These are phyloP conservation scores for Microdochium bolleyi DNA, from an alignment of 2,329 filamentous ascomycete genomes.

Conservation along the genomic window DNA sequence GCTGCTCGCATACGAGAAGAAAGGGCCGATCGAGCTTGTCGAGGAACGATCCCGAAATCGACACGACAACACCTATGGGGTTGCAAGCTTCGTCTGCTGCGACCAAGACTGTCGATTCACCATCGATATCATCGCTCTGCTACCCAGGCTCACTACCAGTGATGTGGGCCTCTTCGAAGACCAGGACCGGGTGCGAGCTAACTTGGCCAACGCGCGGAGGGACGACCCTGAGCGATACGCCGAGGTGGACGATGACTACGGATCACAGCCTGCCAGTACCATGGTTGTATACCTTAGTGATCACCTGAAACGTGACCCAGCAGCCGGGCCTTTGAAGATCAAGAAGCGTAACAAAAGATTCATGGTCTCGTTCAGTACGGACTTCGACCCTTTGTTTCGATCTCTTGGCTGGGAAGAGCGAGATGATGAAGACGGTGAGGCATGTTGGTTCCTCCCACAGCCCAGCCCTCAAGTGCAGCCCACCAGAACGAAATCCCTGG, in stretches of 20 bases:
- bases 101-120: conserved; percentile 22
- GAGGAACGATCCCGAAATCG: conserved; percentile 1
- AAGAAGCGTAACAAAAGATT: conserved; percentile 51
- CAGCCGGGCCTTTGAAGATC: conserved; percentile 30
- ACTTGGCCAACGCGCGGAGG: conserved; percentile 28
- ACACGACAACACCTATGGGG: conserved; percentile 7
- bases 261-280: conserved; percentile 30
- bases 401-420: conserved; percentile 40
- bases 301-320: conserved; percentile 28
- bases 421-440: conserved; percentile 28
- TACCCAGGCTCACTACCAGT: conserved; percentile 33
- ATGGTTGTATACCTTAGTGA: conserved; percentile 45
- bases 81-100: conserved; percentile 15
- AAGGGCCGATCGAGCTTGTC: conserved; percentile 3
- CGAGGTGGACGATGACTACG: conserved; percentile 30
- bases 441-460: conserved; percentile 24
- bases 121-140: conserved; percentile 35
- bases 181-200: conserved; percentile 30
- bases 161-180: conserved; percentile 38
- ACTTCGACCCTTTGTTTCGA: conserved; percentile 39
- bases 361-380: conserved; percentile 41
- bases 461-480: conserved; percentile 18
- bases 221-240: conserved; percentile 41
- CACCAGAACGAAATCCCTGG: conserved; percentile 2
- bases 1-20: conserved; percentile 11